These are phyloP conservation scores for Canavalia ensiformis DNA, from an alignment of 306 rosid species.

Conservation along the genomic window DNA sequence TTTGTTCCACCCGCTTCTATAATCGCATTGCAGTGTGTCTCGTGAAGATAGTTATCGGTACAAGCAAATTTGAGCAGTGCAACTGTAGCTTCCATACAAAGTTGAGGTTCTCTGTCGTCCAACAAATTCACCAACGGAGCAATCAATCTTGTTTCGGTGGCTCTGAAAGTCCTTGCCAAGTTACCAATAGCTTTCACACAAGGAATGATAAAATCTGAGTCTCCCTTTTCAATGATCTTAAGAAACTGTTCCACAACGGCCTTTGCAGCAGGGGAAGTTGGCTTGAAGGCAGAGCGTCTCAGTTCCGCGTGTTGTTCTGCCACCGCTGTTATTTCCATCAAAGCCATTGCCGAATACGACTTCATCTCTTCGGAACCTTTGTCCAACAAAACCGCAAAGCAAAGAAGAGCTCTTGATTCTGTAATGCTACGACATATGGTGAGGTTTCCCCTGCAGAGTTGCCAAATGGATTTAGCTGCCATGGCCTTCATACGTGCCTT, in stretches of 20 bases:
- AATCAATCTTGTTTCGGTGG: conserved; percentile 71
- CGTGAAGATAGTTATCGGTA: conserved; percentile 70
- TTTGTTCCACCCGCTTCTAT: conserved; percentile 75
- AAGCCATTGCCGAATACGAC: conserved; percentile 63
- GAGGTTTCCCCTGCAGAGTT: conserved; percentile 64
- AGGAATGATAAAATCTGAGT: conserved; percentile 60
- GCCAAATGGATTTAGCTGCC: conserved; percentile 81
- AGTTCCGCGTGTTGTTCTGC: conserved; percentile 68
- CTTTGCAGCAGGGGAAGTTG: conserved; percentile 77
- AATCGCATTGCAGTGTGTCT: conserved; percentile 78
- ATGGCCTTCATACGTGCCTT: conserved; percentile 79
- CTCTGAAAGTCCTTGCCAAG: conserved; percentile 79
- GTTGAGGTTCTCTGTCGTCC: conserved; percentile 65
- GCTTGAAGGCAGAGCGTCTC: conserved; percentile 81
- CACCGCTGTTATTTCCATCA: conserved; percentile 77
- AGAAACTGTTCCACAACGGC: conserved; percentile 74
- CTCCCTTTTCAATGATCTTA: conserved; percentile 54
- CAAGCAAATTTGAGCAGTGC: conserved; percentile 76
- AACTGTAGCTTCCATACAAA: conserved; percentile 60
- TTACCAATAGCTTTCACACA: conserved; percentile 65
- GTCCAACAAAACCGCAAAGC: conserved; percentile 79
- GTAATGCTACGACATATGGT: conserved; percentile 68
- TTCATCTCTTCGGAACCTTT: conserved; percentile 66
- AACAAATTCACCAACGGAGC: conserved; percentile 71
- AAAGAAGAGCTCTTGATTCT: conserved; percentile 79